Percentiles rank a stretch among this genome's conserved stretches.
Evolutionary conservation across 78 protist species (phyloP).

Genomic region (Fonticula alba): DNA sequence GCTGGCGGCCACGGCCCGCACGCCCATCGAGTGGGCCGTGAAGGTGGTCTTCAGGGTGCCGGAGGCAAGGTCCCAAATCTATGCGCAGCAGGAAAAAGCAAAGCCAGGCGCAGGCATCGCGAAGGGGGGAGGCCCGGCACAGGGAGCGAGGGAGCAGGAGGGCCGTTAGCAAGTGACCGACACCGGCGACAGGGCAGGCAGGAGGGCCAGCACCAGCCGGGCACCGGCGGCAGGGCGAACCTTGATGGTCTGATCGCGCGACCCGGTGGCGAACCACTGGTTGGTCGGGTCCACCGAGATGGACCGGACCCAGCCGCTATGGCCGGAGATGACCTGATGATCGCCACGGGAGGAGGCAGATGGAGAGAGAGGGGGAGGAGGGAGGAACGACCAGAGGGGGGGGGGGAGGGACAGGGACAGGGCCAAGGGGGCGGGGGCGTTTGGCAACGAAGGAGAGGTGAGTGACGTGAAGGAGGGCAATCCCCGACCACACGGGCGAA

Average conservation of each 20-base stretch:
- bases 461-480: too few species aligned
- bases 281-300: constrained; percentile 84
- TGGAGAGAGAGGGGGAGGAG: too few species aligned
- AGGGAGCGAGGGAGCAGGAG: too few species aligned
- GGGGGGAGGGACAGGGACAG: too few species aligned
- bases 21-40: constrained; percentile 64
- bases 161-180: too few species aligned
- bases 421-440: too few species aligned
- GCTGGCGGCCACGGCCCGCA: neutral
- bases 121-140: too few species aligned
- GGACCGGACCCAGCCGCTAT: constrained; percentile 67
- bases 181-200: constrained; percentile 68
- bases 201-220: constrained; percentile 67
- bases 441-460: too few species aligned
- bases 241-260: constrained; percentile 85
- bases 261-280: constrained; percentile 91
- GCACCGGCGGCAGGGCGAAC: constrained; percentile 75
- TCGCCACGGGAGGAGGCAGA: neutral
- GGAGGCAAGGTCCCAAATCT: constrained; percentile 83
- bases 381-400: too few species aligned
- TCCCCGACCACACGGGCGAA: too few species aligned
- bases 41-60: constrained; percentile 81
- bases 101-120: too few species aligned
- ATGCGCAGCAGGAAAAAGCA: neutral
- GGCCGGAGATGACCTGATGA: constrained; percentile 30